Conservation (phyloP, 1,139 yeast species). For the Taphrina deformans region DNA sequence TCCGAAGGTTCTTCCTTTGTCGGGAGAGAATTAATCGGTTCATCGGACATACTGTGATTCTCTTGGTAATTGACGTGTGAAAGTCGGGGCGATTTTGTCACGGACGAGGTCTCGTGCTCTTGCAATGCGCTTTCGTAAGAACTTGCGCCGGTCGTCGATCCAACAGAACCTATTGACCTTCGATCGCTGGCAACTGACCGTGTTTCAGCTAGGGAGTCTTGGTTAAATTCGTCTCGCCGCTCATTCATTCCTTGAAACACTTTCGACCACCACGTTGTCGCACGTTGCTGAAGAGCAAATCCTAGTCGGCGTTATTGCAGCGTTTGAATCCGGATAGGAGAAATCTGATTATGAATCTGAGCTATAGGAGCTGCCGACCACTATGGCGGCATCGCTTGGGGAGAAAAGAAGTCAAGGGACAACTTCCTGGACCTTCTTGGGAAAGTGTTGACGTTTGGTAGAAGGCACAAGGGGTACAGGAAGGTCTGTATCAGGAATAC, state of each 20-base stretch:
- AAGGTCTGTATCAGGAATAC: background rate
- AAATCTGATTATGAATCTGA: background rate
- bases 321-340: background rate
- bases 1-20: background rate
- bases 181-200: slow-evolving; percentile 9
- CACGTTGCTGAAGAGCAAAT: background rate
- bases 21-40: background rate
- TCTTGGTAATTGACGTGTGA: background rate
- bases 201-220: slow-evolving; percentile 8
- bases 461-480: slow-evolving; percentile 2
- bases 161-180: background rate
- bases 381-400: background rate
- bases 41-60: background rate
- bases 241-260: slow-evolving; percentile 15
- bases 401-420: background rate
- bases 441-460: background rate
- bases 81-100: background rate
- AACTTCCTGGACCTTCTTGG: background rate
- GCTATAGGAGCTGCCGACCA: background rate
- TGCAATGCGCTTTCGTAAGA: slow-evolving; percentile 9
- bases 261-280: background rate
- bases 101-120: slow-evolving; percentile 3
- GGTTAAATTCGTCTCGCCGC: slow-evolving; percentile 5
- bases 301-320: background rate
- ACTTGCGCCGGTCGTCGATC: slow-evolving; percentile 14